Percentiles rank a stretch among this genome's conserved stretches.
phyloP scores from a whole-genome alignment of 1,284 basidiomycete genomes.

The Trichosporon sp. region DNA sequence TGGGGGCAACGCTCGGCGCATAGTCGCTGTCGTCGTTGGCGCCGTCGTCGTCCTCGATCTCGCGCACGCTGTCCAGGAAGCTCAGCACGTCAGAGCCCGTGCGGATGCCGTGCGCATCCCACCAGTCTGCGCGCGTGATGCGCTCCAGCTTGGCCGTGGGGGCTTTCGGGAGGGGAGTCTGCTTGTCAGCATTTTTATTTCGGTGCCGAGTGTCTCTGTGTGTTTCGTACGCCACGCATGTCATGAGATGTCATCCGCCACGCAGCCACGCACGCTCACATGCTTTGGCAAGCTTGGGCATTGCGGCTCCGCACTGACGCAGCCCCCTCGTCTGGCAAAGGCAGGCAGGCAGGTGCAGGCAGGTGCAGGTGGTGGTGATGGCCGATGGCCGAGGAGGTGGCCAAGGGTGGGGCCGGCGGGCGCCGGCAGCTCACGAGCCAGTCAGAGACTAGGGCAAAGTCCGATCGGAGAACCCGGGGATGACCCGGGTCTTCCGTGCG shows the following conservation, averaged over 20 bases:
- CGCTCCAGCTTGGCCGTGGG: constrained; percentile 30
- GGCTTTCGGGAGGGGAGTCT: constrained; percentile 17
- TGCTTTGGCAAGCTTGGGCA: too few species aligned
- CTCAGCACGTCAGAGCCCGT: constrained; percentile 21
- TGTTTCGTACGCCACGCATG: not conserved
- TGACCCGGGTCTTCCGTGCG: not conserved
- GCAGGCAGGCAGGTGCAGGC: too few species aligned
- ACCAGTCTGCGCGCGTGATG: constrained; percentile 28
- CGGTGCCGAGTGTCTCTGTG: too few species aligned
- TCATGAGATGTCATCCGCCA: too few species aligned
- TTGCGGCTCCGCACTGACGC: too few species aligned
- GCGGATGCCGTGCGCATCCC: constrained; percentile 27
- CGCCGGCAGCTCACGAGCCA: too few species aligned
- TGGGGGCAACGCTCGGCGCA: not conserved
- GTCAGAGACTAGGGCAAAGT: not conserved
- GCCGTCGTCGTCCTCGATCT: not conserved
- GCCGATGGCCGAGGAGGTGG: not conserved
- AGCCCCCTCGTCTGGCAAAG: too few species aligned
- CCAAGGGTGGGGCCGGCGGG: not conserved
- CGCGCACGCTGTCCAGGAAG: constrained; percentile 20
- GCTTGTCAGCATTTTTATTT: not conserved
- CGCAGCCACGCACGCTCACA: too few species aligned
- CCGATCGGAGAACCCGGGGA: constrained; percentile 4
- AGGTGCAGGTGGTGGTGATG: not conserved
- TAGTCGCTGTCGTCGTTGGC: not conserved